Percentiles rank a stretch among this genome's conserved stretches.
These are phyloP conservation scores for Sarocladium strictum DNA, from an alignment of 2,329 filamentous ascomycete genomes.

Conservation along the genomic window DNA sequence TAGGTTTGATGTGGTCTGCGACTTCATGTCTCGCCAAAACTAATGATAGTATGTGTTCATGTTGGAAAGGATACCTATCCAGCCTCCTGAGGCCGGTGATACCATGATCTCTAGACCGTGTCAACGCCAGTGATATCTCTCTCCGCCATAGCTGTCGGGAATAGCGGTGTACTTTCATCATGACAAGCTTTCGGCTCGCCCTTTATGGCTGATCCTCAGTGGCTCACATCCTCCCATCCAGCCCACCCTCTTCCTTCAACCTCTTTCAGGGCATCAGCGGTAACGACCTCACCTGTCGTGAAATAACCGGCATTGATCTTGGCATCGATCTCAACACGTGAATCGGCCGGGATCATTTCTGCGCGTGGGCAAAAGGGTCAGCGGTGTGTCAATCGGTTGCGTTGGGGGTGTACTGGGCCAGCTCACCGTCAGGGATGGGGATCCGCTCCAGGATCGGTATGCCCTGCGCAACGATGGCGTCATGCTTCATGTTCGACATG, in stretches of 20 bases:
- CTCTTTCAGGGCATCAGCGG: slow-evolving; percentile 68
- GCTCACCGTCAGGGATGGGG: slow-evolving; percentile 72
- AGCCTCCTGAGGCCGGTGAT: not conserved
- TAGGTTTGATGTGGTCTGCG: not conserved
- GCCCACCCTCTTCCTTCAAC: slow-evolving; percentile 84
- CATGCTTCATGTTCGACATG: slow-evolving; percentile 79
- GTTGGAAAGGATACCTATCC: not conserved
- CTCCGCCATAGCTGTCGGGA: too few species aligned
- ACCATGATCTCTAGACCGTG: not conserved
- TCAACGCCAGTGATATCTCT: not conserved
- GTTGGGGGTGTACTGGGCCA: too few species aligned
- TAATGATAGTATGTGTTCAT: not conserved
- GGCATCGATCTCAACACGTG: slow-evolving; percentile 84
- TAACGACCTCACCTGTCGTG: slow-evolving; percentile 78
- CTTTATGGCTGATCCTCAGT: slow-evolving; percentile 2
- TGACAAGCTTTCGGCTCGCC: not conserved
- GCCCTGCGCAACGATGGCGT: slow-evolving; percentile 71
- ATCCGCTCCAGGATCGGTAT: slow-evolving; percentile 41
- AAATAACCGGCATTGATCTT: slow-evolving; percentile 81
- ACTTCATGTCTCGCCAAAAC: not conserved
- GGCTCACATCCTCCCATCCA: slow-evolving; percentile 14
- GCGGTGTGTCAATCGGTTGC: too few species aligned
- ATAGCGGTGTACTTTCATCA: too few species aligned
- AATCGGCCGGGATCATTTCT: slow-evolving; percentile 82
- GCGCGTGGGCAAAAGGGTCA: too few species aligned